These are phyloP conservation scores for Solanum ossicruentum DNA, from an alignment of 257 asterid species.

Conservation along the genomic window DNA sequence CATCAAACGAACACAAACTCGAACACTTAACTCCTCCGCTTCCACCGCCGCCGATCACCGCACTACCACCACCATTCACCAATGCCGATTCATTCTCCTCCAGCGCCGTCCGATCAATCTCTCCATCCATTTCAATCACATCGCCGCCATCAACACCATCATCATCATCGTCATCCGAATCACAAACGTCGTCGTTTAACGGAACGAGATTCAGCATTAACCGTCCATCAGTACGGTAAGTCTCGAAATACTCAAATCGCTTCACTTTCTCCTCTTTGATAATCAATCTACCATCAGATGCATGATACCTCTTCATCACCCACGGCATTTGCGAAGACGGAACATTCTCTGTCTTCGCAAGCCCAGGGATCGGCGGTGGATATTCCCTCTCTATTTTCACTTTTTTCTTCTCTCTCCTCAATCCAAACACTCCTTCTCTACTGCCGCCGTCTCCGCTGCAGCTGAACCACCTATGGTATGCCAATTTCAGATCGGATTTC, in stretches of 20 bases:
- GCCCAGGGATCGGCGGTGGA: conserved; percentile 62
- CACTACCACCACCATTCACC: not conserved
- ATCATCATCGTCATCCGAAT: not conserved
- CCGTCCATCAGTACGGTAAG: conserved; percentile 50
- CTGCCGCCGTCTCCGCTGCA: not conserved
- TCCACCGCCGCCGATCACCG: not conserved
- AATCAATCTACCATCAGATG: conserved; percentile 48
- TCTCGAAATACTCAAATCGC: conserved; percentile 44
- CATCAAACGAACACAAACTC: conserved; percentile 20
- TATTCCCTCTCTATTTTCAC: conserved; percentile 5
- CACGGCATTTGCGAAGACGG: conserved; percentile 44
- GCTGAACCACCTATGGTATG: not conserved
- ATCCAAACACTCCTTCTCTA: not conserved
- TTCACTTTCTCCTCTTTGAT: conserved; percentile 46
- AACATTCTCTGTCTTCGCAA: conserved; percentile 20
- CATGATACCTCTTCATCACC: conserved; percentile 38
- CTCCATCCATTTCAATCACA: conserved; percentile 2
- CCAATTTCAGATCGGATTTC: conserved; percentile 5
- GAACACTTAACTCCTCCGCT: conserved; percentile 20
- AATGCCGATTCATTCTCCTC: not conserved
- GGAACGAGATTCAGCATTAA: conserved; percentile 44
- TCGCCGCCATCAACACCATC: not conserved
- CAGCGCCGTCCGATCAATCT: not conserved
- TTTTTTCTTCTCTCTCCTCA: not conserved
- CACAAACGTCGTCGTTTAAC: conserved; percentile 5